Base-by-base conservation (phyloP, 2,329 filamentous ascomycete species). In the Fusarium devonianum region DNA sequence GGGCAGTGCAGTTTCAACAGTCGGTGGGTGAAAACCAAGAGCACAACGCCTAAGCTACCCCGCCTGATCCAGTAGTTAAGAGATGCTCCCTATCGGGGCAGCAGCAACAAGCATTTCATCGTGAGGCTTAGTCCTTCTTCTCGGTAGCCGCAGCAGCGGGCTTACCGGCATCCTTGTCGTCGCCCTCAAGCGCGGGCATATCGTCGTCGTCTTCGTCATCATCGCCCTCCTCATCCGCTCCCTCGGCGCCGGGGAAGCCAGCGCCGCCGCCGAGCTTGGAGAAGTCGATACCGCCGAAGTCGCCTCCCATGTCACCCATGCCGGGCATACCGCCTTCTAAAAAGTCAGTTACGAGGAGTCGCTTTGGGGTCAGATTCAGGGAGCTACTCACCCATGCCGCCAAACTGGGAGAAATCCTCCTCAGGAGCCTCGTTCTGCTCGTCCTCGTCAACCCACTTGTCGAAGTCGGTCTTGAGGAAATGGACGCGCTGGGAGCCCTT, bases 371-470 rank as follows among this genome's bases (percentile, higher is more conserved):
- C 5, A 7, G 19, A 7, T 16, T 12, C 30, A 26, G 25, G 7
- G n/a, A n/a, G n/a, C n/a, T 36, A 81, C 79, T 69, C 72, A 79
- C 82, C 81, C 83, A 85, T 89, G 59, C 84, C 84, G 49, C 81
- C 84, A 64, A 84, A 86, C 71, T 85, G 80, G 60, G 82, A 83
- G 64, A 86, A 76, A 73, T 96, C 92, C 47, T 96, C 92, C 60
- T 95, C 91, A 37, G 84, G 79, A 53, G 84, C 87, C 75, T 91
- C 92, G 70, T 97, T 89, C 80, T 99, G 94, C 84, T 99, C 94
- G 71, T 99, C 92, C 84, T 97, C 91, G 65, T 97, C 92, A 68
- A 96, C 90, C 92, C 92, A 97, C 88, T 96, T 97, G 80, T 97
- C 92, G 67, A 99, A 99, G 78, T 99, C 89, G 60, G 94, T 97